A percentile compares a stretch with the other conserved stretches of the same genome.
Conservation (phyloP, 1,139 yeast species). For the Saccharomyces hybrid region DNA sequence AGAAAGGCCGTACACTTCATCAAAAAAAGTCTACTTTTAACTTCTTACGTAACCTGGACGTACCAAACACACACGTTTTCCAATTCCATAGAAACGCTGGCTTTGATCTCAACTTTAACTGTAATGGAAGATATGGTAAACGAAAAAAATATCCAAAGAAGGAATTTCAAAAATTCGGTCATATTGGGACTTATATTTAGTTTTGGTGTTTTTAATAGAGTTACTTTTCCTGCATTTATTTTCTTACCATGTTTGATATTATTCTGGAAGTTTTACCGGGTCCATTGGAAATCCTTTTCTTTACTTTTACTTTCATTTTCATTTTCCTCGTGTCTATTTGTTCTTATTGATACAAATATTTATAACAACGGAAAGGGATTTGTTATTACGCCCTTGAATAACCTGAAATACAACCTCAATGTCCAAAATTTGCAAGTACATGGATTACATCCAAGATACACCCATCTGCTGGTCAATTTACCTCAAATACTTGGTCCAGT, state of each 20-base stretch:
- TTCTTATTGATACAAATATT: conserved; percentile 47
- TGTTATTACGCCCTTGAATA: conserved; percentile 69
- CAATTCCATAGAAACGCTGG: conserved; percentile 71
- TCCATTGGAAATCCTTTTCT: conserved; percentile 21
- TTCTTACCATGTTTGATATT: conserved; percentile 49
- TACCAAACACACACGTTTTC: conserved; percentile 86
- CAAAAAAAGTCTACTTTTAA: conserved; percentile 57
- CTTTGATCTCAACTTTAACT: conserved; percentile 50
- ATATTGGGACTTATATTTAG: conserved; percentile 48
- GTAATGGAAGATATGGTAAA: conserved; percentile 25
- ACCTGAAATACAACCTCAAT: conserved; percentile 59
- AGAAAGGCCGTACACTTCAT: conserved; percentile 32
- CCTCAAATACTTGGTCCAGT: conserved; percentile 83
- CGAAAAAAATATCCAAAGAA: background rate
- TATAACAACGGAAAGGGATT: conserved; percentile 24
- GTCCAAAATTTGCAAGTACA: conserved; percentile 57
- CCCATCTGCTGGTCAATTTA: conserved; percentile 64
- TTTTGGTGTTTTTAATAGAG: conserved; percentile 73
- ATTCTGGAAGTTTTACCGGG: conserved; percentile 29
- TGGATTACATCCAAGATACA: conserved; percentile 74
- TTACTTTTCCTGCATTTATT: conserved; percentile 74
- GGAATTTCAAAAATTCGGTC: conserved; percentile 21
- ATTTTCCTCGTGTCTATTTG: conserved; percentile 35
- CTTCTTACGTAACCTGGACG: conserved; percentile 73
- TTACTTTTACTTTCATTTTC: conserved; percentile 32